A percentile compares a stretch with the other conserved stretches of the same genome.
These are phyloP conservation scores for Didymella pinodella DNA, from an alignment of 2,329 filamentous ascomycete genomes.

Conservation along the genomic window DNA sequence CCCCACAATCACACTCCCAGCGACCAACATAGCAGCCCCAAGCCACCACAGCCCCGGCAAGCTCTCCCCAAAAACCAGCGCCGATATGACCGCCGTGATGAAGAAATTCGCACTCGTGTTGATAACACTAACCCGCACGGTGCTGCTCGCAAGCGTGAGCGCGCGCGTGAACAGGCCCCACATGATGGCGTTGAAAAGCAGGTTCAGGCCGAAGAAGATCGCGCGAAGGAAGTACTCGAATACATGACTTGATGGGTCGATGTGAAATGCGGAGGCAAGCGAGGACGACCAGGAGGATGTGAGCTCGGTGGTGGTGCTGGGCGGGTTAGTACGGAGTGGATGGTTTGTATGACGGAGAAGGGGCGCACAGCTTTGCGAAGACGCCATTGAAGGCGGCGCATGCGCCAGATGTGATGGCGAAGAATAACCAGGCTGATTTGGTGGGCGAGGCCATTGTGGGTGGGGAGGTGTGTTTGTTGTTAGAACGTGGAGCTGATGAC, in stretches of 20 bases:
- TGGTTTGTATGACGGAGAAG: constrained; percentile 5
- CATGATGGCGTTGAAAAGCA: constrained; percentile 81
- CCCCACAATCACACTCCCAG: constrained; percentile 80
- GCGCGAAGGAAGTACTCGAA: constrained; percentile 61
- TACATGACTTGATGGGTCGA: constrained; percentile 56
- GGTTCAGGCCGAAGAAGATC: constrained; percentile 77
- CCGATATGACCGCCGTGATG: constrained; percentile 75
- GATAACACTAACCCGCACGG: constrained; percentile 80
- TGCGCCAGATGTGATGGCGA: constrained; percentile 76
- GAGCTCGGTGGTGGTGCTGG: constrained; percentile 67
- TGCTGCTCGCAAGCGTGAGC: constrained; percentile 75
- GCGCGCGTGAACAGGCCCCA: constrained; percentile 84
- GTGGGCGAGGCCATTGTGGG: constrained; percentile 35
- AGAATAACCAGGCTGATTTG: constrained; percentile 61
- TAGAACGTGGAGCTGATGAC: background rate
- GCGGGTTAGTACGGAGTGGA: constrained; percentile 16
- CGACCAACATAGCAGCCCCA: constrained; percentile 75
- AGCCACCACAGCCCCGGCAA: constrained; percentile 79
- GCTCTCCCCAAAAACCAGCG: constrained; percentile 73
- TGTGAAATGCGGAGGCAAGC: constrained; percentile 58
- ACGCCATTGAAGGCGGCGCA: constrained; percentile 84
- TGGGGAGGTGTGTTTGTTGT: constrained; percentile 1
- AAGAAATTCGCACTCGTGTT: constrained; percentile 86
- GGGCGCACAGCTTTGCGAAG: constrained; percentile 79
- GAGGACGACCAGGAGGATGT: constrained; percentile 62